phyloP scores from a whole-genome alignment of 345 rosid species.

The Dovyalis caffra region DNA sequence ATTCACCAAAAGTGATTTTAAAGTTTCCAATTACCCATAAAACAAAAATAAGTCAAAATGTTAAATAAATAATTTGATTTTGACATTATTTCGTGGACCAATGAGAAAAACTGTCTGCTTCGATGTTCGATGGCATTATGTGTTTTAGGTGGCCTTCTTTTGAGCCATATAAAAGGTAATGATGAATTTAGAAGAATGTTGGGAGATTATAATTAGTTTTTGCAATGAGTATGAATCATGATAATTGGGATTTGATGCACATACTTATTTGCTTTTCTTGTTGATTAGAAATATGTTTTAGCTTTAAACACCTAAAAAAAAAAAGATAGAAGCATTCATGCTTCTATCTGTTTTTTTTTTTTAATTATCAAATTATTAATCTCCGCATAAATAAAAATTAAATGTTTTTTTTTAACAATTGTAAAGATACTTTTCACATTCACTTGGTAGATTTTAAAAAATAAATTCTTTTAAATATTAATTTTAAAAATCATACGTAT shows the following conservation, averaged over 20 bases:
- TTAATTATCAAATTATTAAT: no score
- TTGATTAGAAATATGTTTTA: slow-evolving; percentile 15
- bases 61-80: background rate
- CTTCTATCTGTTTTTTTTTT: no score
- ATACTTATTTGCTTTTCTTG: background rate
- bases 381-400: no score
- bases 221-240: slow-evolving; percentile 21
- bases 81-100: background rate
- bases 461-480: no score
- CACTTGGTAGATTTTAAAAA: no score
- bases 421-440: no score
- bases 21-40: background rate
- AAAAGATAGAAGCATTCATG: background rate
- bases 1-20: background rate
- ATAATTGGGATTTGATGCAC: slow-evolving; percentile 12
- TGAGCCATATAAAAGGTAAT: slow-evolving; percentile 15
- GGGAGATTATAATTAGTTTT: slow-evolving; percentile 21
- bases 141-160: slow-evolving; percentile 5
- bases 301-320: slow-evolving; percentile 1
- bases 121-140: background rate
- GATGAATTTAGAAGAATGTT: slow-evolving; percentile 14
- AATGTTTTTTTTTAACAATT: no score
- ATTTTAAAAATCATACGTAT: no score
- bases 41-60: background rate
- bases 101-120: background rate